Conservation (phyloP, 192 early-diverging fungal species). For the Coemansia pectinata region DNA sequence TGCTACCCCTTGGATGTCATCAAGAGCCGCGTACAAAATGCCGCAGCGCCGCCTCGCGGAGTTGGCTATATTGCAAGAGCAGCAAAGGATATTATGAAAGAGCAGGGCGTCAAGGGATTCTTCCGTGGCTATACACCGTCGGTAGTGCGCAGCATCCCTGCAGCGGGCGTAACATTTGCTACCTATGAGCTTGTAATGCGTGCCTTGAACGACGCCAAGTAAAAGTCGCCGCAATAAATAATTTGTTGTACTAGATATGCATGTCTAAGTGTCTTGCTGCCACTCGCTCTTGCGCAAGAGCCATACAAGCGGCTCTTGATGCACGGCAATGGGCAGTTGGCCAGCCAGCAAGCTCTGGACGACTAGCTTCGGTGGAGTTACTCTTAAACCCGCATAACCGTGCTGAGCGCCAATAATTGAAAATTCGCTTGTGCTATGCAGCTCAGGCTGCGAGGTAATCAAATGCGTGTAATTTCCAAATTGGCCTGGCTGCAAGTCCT, state of each 20-base stretch:
- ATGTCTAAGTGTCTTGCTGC: neutral
- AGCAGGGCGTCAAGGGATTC: constrained; percentile 63
- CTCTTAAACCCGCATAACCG: constrained; percentile 26
- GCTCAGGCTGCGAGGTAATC: constrained; percentile 29
- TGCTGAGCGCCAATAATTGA: constrained; percentile 10
- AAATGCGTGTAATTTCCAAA: constrained; percentile 36
- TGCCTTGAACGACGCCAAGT: constrained; percentile 11
- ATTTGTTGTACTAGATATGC: neutral
- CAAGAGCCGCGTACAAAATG: constrained; percentile 76
- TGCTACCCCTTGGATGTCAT: constrained; percentile 88
- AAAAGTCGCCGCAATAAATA: neutral
- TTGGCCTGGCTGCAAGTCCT: constrained; percentile 37
- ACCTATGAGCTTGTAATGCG: constrained; percentile 65
- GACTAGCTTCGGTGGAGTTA: neutral
- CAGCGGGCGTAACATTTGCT: constrained; percentile 78
- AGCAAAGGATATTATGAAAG: constrained; percentile 56
- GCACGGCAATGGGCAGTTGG: constrained; percentile 6
- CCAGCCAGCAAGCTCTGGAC: neutral
- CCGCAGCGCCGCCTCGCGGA: constrained; percentile 60
- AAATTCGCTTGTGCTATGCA: constrained; percentile 17
- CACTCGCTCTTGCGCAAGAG: constrained; percentile 12
- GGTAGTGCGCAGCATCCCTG: constrained; percentile 63
- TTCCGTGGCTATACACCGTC: constrained; percentile 67
- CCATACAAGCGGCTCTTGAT: constrained; percentile 13
- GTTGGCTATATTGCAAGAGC: constrained; percentile 61